These are phyloP conservation scores for Phytophthora quininea DNA, from an alignment of 352 stramenopile species.

Conservation along the genomic window DNA sequence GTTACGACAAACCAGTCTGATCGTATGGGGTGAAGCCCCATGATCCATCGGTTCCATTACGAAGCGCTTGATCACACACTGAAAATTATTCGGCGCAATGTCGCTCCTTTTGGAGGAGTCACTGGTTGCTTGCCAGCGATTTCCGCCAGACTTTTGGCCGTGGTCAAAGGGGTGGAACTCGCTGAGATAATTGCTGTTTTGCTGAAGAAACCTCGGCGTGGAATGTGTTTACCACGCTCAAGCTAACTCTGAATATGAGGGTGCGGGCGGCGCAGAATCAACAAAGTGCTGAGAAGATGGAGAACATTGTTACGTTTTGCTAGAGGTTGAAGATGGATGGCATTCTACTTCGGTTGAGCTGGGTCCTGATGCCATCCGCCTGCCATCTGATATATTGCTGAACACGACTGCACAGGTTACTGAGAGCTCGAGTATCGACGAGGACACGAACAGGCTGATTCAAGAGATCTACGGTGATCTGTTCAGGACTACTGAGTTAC, in stretches of 20 bases:
- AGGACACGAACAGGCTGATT: neutral
- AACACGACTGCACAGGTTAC: neutral
- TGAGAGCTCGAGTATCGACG: neutral
- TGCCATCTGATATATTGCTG: neutral
- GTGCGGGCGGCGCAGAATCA: neutral
- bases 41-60: slow-evolving; percentile 19
- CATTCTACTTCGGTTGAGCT: slow-evolving; percentile 16
- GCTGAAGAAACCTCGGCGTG: slow-evolving; percentile 14
- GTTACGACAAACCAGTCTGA: slow-evolving; percentile 1
- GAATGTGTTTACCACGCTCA: slow-evolving; percentile 3
- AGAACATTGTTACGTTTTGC: neutral
- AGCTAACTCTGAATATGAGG: slow-evolving; percentile 15
- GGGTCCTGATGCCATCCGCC: neutral
- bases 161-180: slow-evolving; percentile 4
- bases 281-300: neutral
- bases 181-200: slow-evolving; percentile 19
- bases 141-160: slow-evolving; percentile 32
- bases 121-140: slow-evolving; percentile 25
- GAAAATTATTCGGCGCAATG: slow-evolving; percentile 7
- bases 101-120: slow-evolving; percentile 32
- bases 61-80: slow-evolving; percentile 36
- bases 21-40: slow-evolving; percentile 19
- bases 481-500: neutral
- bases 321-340: slow-evolving; percentile 13
- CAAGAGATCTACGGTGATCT: neutral